Evolutionary conservation across 2,329 filamentous ascomycete species (phyloP), one percentile per base, ranked within the genome.

Genomic region (Pestalotiopsis sp.): DNA sequence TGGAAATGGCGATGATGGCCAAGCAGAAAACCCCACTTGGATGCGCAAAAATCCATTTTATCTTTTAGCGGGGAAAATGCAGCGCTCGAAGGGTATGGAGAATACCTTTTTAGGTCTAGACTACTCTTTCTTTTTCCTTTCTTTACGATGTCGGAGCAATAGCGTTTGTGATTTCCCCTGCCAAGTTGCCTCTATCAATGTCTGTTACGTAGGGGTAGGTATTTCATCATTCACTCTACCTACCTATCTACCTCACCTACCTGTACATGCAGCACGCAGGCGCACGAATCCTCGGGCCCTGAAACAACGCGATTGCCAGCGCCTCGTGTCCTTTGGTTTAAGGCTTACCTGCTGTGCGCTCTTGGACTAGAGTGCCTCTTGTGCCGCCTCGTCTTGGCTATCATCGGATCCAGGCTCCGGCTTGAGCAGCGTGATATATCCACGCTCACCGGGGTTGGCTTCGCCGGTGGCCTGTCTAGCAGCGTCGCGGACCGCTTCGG

Each of bases 21-120:
- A 52, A 49, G 41, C 41, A 49, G 41, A 52, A 52, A 52, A 20
- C 58, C 72, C 76, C 67, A 81, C 80, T 65, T 70, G 72, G 74
- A 45, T 65, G 74, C 36, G 59, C 38, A 65, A 9, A 6, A 23
- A 36, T 23, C 14, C 17, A 49, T 36, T 38, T 52, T 27, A n/a
- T 36, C 59, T 20, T 38, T 23, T 67, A 62, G 39, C 17, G 36
- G 39, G 20, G 45, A 52, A 52, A 52, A 23, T 23, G n/a, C 17
- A 52, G 60, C 61, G 36, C 49, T 17, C 36, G n/a, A 17, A 6
- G 9, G 39, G 13, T 61, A n/a, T 20, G 17, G 5, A 23, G 12
- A 31, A 9, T 38, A 31, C 60, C 12, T 13, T n/a, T 38, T 63
- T 38, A 39, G n/a, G 60, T 7, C 12, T 63, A 36, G 36, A 59